Evolutionary conservation across 306 rosid species (phyloP).

Genomic region (Vigna hirtella): DNA sequence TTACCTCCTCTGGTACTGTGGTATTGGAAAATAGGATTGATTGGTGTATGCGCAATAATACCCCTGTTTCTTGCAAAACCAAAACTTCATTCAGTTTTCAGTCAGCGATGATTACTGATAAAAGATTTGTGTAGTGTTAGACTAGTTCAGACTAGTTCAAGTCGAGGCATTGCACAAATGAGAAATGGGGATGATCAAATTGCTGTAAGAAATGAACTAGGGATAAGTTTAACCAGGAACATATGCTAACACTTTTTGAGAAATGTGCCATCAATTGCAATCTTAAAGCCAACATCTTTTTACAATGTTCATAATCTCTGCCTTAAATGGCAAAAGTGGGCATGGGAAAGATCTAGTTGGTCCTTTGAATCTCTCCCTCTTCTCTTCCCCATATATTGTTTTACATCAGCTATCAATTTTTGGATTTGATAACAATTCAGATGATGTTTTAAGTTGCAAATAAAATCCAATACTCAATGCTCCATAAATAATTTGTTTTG

Average conservation of each 20-base stretch:
- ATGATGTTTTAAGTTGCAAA: slow-evolving; percentile 5
- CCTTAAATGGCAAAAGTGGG: background rate
- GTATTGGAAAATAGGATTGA: background rate
- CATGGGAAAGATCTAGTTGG: background rate
- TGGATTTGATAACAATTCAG: background rate
- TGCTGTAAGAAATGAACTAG: slow-evolving; percentile 1
- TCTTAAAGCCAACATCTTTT: background rate
- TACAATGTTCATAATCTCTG: background rate
- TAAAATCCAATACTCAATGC: background rate
- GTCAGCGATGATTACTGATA: background rate
- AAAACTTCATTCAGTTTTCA: background rate
- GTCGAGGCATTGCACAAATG: background rate
- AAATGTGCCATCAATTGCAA: background rate
- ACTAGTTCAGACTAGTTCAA: background rate
- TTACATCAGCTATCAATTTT: background rate
- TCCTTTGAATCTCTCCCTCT: background rate
- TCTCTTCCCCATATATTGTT: background rate
- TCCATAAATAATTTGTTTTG: slow-evolving; percentile 28
- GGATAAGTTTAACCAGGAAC: background rate
- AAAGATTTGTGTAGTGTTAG: background rate
- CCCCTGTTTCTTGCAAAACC: slow-evolving; percentile 10
- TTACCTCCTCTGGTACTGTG: background rate
- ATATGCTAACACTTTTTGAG: background rate
- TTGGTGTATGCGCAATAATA: background rate
- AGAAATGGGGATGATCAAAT: background rate